phyloP scores from a whole-genome alignment of 306 rosid species.

The Glycyrrhiza uralensis region DNA sequence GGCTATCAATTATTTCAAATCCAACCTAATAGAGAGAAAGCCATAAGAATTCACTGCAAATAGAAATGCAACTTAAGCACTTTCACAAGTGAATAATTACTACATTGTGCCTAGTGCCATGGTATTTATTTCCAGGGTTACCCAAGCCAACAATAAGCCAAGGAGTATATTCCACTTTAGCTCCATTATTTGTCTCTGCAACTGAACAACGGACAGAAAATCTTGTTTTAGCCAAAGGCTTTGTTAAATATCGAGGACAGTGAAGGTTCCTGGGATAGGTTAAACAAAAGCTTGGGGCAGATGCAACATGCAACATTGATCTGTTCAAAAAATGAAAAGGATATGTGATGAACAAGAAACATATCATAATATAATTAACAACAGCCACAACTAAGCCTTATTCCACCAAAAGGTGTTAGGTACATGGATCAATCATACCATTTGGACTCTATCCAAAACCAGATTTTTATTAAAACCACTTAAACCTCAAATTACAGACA shows the following conservation, averaged over 20 bases:
- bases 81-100: background rate
- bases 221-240: conserved; percentile 29
- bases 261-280: conserved; percentile 35
- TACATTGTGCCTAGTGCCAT: conserved; percentile 95
- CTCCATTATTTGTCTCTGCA: conserved; percentile 37
- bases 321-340: conserved; percentile 25
- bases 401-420: background rate
- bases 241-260: conserved; percentile 18
- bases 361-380: background rate
- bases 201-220: conserved; percentile 55
- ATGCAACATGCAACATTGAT: conserved; percentile 66
- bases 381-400: background rate
- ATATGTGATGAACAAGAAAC: background rate
- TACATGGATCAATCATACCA: background rate
- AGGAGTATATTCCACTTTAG: conserved; percentile 85
- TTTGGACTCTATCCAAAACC: background rate
- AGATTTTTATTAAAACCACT: background rate
- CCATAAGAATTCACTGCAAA: background rate
- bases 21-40: conserved; percentile 62
- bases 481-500: background rate
- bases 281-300: conserved; percentile 42
- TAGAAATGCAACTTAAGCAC: background rate
- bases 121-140: conserved; percentile 88
- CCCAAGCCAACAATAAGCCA: conserved; percentile 97
- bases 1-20: conserved; percentile 75